Percentiles rank a stretch among this genome's conserved stretches.
These are phyloP conservation scores for Datura wrightii DNA, from an alignment of 257 asterid species.

Conservation along the genomic window DNA sequence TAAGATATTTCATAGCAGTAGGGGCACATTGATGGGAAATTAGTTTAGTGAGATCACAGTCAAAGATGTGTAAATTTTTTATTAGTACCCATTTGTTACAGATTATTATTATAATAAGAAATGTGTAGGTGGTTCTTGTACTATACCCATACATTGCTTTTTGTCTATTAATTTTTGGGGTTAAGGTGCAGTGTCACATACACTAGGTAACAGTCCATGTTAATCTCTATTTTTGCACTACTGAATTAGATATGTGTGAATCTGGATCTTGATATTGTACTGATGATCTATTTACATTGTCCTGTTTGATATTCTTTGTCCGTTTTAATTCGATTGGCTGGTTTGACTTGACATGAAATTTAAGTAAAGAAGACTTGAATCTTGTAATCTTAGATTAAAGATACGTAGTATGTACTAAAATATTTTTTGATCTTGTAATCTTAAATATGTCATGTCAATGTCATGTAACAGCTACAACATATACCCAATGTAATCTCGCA, in stretches of 20 bases:
- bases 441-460: no score
- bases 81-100: not conserved
- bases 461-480: no score
- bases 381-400: no score
- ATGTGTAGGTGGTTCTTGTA: not conserved
- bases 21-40: conserved; percentile 2
- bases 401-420: no score
- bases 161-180: not conserved
- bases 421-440: no score
- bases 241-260: not conserved
- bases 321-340: no score
- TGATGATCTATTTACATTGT: not conserved
- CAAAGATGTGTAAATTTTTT: not conserved
- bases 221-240: no score
- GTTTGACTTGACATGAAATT: no score
- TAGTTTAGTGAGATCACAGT: conserved; percentile 9
- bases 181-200: not conserved
- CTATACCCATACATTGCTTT: not conserved
- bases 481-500: no score
- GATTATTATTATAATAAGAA: not conserved
- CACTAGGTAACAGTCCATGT: no score
- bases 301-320: not conserved
- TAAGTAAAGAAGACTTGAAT: no score
- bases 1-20: conserved; percentile 15
- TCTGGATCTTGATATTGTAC: not conserved